Evolutionary conservation across 176 grass and related monocot genomes (phyloP).

Genomic region (Zizania latifolia): DNA sequence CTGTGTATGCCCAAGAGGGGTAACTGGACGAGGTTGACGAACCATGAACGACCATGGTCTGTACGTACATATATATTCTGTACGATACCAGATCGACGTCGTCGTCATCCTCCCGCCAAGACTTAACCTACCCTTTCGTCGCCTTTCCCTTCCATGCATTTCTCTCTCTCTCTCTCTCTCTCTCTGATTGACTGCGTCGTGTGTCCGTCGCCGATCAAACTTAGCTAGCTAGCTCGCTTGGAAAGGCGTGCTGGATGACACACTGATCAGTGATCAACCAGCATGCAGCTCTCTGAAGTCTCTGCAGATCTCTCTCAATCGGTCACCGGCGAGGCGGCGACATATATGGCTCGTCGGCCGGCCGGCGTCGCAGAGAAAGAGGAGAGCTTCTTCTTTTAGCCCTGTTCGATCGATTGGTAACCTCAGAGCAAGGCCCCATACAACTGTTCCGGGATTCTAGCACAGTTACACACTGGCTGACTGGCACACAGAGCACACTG

Average conservation of each 20-base stretch:
- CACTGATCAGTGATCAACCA: too few species aligned
- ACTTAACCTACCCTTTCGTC: background rate
- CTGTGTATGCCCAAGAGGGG: background rate
- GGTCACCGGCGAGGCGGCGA: background rate
- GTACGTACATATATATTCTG: background rate
- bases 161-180: too few species aligned
- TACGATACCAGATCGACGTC: background rate
- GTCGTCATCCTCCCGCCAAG: background rate
- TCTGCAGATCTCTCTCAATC: background rate
- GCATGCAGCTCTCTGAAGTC: background rate
- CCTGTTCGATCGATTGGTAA: background rate
- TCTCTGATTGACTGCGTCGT: too few species aligned
- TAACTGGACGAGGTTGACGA: background rate
- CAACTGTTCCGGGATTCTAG: slow-evolving; percentile 25
- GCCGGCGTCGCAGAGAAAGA: background rate
- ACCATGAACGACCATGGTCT: background rate
- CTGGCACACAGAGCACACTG: too few species aligned
- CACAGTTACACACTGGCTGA: too few species aligned
- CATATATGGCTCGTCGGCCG: background rate
- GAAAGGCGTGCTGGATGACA: background rate
- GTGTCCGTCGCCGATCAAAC: too few species aligned
- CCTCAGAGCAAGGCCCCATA: background rate
- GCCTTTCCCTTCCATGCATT: background rate
- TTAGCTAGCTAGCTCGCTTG: background rate
- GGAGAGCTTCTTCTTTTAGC: background rate